phyloP scores from a whole-genome alignment of 805 yeast genomes.

The Lipomyces starkeyi region DNA sequence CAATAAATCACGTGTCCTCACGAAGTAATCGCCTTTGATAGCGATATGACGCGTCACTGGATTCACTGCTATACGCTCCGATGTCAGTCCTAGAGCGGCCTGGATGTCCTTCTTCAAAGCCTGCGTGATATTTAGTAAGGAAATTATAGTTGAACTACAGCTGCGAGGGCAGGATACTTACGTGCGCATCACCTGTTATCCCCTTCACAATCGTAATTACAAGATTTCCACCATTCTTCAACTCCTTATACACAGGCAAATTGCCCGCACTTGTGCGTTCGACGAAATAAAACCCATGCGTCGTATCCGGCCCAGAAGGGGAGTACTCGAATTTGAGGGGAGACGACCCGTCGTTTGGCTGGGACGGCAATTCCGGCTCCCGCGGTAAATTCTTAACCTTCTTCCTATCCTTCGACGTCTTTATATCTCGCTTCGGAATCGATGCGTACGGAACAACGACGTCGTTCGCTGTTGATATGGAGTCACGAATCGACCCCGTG shows the following conservation, averaged over 20 bases:
- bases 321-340: conserved; percentile 1
- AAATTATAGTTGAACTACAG: background rate
- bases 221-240: conserved; percentile 3
- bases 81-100: conserved; percentile 9
- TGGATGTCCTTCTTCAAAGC: conserved; percentile 8
- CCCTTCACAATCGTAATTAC: conserved; percentile 8
- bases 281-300: conserved; percentile 14
- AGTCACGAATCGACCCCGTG: no score
- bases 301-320: background rate
- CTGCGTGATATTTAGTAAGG: background rate
- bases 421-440: background rate
- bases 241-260: conserved; percentile 18
- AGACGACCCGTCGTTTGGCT: background rate
- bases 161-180: background rate
- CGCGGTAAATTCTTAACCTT: background rate
- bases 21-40: conserved; percentile 24
- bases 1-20: background rate
- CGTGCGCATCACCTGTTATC: conserved; percentile 15
- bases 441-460: background rate
- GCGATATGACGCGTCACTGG: background rate
- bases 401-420: background rate
- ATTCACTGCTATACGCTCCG: background rate
- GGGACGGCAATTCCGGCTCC: background rate
- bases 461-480: background rate
- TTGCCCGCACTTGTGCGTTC: conserved; percentile 17